Base-by-base conservation (phyloP, 371 early-diverging fungal genomes). In the Dinochytrium kinnereticum region DNA sequence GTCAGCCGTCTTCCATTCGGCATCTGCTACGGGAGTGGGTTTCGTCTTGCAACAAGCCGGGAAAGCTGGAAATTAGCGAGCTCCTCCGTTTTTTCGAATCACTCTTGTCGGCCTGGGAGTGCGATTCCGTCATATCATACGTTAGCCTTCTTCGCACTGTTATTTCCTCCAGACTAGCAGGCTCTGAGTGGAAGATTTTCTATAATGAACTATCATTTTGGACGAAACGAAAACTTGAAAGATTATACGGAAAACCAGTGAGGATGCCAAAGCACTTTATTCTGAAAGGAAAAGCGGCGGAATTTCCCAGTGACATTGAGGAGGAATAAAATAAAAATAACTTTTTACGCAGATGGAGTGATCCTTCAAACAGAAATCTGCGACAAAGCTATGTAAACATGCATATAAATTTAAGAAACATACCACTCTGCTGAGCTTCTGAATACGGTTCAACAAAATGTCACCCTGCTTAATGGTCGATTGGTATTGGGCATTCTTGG, bases 401-500 rank as follows among this genome's bases (percentile, higher is more conserved):
- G 26, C 5, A 53, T 21, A 26, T 13, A 53, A 53, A 26, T 13
- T 26, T 53, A 53, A 24, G 55, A 15, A n/a, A 44, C 76, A 33
- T 59, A 76, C 72, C 59, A 98, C 95, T 59, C 98, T 89, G 72
- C 94, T 92, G 69, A 98, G 87, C 80, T 97, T 98, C 86, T 99
- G 99, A 64, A 99, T 89, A 73, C 96, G 91, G 84, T 95, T 98
- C 77, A 98, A 85, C 73, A 99, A 85, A 74, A 94, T 70, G 83
- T 99, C 99, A 15, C 99, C 98, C 78, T 96, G 95, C 84, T 98
- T 99, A 80, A 99, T 96, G 30, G 92, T 90, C 55, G 89, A 84
- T 81, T 96, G 97, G 84, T 98, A 99, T 85, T 97, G 96, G 28
- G 95, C 95, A 75, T 98, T 97, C 90, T 97, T 96, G 36, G 92